phyloP scores from a whole-genome alignment of 805 yeast genomes.

The Wickerhamomyces hampshirensis region DNA sequence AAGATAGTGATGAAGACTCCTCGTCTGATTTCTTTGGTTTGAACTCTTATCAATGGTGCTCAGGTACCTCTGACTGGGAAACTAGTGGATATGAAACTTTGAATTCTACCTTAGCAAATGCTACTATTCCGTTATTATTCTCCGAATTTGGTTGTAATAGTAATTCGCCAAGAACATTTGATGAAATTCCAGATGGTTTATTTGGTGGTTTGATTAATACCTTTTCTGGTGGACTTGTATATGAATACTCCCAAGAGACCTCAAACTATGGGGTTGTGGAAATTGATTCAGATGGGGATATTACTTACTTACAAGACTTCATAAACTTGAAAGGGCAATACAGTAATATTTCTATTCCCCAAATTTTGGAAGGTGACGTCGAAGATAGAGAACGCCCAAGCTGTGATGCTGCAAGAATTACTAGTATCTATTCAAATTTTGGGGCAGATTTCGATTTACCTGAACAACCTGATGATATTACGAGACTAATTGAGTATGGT shows the following conservation, averaged over 20 bases:
- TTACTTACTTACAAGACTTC: constrained; percentile 45
- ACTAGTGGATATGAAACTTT: constrained; percentile 65
- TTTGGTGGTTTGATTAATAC: constrained; percentile 61
- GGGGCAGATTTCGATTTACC: constrained; percentile 47
- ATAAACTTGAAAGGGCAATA: constrained; percentile 42
- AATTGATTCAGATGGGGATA: constrained; percentile 39
- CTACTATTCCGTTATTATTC: constrained; percentile 63
- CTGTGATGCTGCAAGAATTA: constrained; percentile 38
- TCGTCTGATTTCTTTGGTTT: constrained; percentile 89
- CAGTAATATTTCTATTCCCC: constrained; percentile 31
- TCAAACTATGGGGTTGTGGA: constrained; percentile 74
- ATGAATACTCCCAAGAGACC: constrained; percentile 78
- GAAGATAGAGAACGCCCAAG: constrained; percentile 24
- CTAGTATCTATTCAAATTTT: constrained; percentile 34
- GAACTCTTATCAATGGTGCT: constrained; percentile 96
- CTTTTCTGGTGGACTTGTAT: constrained; percentile 89
- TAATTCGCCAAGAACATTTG: constrained; percentile 74
- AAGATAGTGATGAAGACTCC: constrained; percentile 45
- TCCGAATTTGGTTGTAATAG: constrained; percentile 85
- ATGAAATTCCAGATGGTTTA: constrained; percentile 66
- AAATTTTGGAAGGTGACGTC: constrained; percentile 33
- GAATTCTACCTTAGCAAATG: constrained; percentile 50
- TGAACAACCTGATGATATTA: constrained; percentile 39
- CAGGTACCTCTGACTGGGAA: constrained; percentile 60
- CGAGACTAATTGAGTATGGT: constrained; percentile 43